Evolutionary conservation across 441 rosid genomes (phyloP), one percentile per base, ranked within the genome.

Genomic region (Capsella rubella): DNA sequence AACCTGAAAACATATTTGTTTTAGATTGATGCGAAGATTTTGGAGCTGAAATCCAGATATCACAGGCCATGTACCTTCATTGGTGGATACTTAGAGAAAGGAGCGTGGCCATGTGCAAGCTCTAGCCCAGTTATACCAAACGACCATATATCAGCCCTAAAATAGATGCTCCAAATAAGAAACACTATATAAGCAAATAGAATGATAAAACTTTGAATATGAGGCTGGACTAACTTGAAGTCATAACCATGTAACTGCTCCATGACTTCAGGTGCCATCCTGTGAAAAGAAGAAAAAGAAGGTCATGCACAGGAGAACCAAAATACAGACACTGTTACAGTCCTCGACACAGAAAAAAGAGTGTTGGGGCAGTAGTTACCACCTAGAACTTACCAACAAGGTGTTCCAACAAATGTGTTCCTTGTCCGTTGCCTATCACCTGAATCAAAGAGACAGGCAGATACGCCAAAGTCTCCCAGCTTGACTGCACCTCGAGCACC

Each of bases 191-290:
- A 40, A 68, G 72, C 10, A 52, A 69, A 65, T 47, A 67, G 29
- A 52, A 49, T 65, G 45, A 72, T 45, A 57, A 50, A 69, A 78
- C 8, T 40, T 29, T 15, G 29, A 18, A 29, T 15, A 34, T 39
- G 13, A 67, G 35, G 65, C 28, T 39, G 42, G 54, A 83, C 96
- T 80, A 50, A 95, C 99, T 92, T 95, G 86, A 92, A 90, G 79
- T 95, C 97, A 86, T 95, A 95, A 72, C 99, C 99, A 71, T 91
- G 96, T 66, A 95, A 63, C 86, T 95, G 99, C 85, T 95, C 98
- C 99, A 95, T 87, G 78, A 95, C 99, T 84, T 95, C 99, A 68
- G 99, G 99, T 42, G 99, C 99, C 99, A 95, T 95, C 99, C 99
- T 95, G 78, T 67, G 73, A 79, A 80, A 25, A 61, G 47, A 64